These are phyloP conservation scores for Periconia digitata DNA, from an alignment of 2,329 filamentous ascomycete species.

Conservation along the genomic window DNA sequence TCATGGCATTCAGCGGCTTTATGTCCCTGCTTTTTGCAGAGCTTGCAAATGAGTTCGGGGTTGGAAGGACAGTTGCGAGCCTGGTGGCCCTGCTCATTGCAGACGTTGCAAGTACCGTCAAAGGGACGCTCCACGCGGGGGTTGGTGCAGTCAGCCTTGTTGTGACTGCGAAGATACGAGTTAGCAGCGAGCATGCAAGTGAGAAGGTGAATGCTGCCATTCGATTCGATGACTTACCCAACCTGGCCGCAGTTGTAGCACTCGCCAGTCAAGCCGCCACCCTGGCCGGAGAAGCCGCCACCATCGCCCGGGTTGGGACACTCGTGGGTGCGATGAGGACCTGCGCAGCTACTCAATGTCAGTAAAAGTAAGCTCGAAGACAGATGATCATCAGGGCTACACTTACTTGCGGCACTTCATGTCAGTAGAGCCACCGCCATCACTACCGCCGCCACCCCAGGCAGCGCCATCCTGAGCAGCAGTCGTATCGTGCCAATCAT, in stretches of 20 bases:
- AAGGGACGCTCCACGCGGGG: conserved; percentile 54
- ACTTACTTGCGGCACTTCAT: too few species aligned
- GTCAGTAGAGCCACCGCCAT: too few species aligned
- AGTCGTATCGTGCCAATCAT: too few species aligned
- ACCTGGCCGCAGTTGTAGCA: conserved; percentile 64
- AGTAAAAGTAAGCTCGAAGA: conserved; percentile 17
- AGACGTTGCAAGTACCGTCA: conserved; percentile 62
- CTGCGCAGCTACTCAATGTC: conserved; percentile 44
- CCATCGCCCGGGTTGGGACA: conserved; percentile 48
- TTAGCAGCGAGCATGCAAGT: not conserved
- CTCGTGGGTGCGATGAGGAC: conserved; percentile 51
- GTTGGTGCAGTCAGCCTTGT: conserved; percentile 64
- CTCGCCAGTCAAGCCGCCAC: conserved; percentile 43
- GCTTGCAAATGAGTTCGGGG: conserved; percentile 53
- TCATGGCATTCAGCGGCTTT: conserved; percentile 51
- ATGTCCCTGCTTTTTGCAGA: conserved; percentile 55
- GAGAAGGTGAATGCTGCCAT: not conserved
- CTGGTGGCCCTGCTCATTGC: conserved; percentile 57
- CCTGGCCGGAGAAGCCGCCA: too few species aligned
- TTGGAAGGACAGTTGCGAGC: conserved; percentile 65
- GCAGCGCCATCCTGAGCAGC: too few species aligned
- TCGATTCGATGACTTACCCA: conserved; percentile 40
- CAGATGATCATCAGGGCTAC: too few species aligned
- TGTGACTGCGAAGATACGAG: conserved; percentile 46
- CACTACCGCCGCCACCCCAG: too few species aligned